Percentiles rank a stretch among this genome's conserved stretches.
Evolutionary conservation across 306 rosid species (phyloP).

Genomic region (Abrus precatorius): DNA sequence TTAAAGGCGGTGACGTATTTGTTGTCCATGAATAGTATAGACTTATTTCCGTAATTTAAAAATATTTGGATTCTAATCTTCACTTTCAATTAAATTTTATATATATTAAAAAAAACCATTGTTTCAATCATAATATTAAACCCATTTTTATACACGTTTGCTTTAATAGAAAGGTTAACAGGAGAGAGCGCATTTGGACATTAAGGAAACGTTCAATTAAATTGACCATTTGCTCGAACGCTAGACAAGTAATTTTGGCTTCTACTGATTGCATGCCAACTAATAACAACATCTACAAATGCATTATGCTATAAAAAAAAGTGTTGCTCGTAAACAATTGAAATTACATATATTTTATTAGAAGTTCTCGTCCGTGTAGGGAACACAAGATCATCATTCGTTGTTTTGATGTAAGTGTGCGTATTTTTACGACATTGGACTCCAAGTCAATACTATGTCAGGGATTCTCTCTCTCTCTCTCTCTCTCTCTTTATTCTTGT

Average conservation of each 20-base stretch:
- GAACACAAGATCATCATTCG: background rate
- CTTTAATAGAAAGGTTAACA: constrained; percentile 20
- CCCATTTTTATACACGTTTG: background rate
- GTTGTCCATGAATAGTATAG: background rate
- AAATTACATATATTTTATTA: too few species aligned
- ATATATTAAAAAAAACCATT: background rate
- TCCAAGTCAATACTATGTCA: constrained; percentile 26
- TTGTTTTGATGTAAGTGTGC: background rate
- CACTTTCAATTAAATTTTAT: constrained; percentile 6
- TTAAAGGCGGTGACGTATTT: constrained; percentile 39
- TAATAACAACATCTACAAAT: background rate
- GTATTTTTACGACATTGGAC: background rate
- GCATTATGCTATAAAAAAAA: background rate
- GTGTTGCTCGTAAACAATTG: background rate
- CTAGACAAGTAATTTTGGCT: constrained; percentile 37
- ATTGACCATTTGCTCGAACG: background rate
- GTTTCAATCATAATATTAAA: constrained; percentile 23
- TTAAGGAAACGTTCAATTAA: background rate
- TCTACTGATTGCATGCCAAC: constrained; percentile 23
- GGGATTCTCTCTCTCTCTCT: background rate
- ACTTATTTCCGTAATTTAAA: background rate
- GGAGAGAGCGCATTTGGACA: background rate
- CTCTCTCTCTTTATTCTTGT: background rate
- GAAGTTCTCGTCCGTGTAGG: background rate
- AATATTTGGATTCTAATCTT: background rate